Evolutionary conservation across 176 grass and related monocot genomes (phyloP).

Genomic region (Cenchrus fungigraminus): DNA sequence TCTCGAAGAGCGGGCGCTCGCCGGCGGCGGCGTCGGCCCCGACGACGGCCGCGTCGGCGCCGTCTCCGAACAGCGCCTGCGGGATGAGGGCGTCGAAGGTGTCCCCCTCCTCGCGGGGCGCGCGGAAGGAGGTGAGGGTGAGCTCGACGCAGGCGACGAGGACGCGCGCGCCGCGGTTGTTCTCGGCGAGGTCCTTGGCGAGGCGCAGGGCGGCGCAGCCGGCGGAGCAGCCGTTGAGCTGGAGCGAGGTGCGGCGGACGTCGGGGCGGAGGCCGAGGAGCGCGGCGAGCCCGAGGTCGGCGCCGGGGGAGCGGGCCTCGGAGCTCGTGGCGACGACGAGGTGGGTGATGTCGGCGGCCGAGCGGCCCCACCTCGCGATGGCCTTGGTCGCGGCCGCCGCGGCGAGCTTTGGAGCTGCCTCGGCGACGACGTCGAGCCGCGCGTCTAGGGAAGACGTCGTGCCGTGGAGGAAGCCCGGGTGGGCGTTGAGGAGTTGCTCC

Average conservation of each 20-base stretch:
- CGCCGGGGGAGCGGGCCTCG: not conserved
- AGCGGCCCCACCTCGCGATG: constrained; percentile 25
- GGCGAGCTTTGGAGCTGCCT: constrained; percentile 7
- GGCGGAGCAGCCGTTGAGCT: constrained; percentile 3
- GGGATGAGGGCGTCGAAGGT: not conserved
- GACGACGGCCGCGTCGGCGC: not conserved
- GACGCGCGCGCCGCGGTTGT: constrained; percentile 29
- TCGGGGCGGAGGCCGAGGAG: not conserved
- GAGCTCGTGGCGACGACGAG: constrained; percentile 11
- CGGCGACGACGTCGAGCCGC: not conserved
- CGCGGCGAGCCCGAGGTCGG: not conserved
- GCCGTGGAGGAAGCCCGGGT: not conserved
- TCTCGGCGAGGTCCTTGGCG: constrained; percentile 29
- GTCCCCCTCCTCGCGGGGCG: not conserved
- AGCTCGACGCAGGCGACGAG: constrained; percentile 37
- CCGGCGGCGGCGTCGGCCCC: not conserved
- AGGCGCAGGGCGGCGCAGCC: constrained; percentile 3
- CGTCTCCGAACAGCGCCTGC: constrained; percentile 15
- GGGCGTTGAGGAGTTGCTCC: not conserved
- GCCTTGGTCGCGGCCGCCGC: not conserved
- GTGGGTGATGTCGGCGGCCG: constrained; percentile 7
- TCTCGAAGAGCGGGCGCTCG: constrained; percentile 26
- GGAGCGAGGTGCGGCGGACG: constrained; percentile 16
- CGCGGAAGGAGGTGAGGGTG: constrained; percentile 27
- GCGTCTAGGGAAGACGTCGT: not conserved